These are phyloP conservation scores for Lichina pygmaea DNA, from an alignment of 495 filamentous ascomycete species.

Conservation along the genomic window DNA sequence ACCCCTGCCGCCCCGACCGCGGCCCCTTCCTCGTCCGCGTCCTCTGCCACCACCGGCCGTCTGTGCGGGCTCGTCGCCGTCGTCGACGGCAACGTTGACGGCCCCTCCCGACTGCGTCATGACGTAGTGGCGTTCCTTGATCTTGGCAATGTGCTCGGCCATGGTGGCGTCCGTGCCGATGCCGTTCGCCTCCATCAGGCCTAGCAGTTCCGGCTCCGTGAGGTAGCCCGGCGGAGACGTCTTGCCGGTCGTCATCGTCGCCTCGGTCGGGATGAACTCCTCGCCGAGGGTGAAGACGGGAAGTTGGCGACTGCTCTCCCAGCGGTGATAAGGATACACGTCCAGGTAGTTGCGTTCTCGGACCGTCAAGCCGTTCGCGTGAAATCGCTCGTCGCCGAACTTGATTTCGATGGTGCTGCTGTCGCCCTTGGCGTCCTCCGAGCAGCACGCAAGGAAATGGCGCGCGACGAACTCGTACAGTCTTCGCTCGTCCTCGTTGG, in stretches of 20 bases:
- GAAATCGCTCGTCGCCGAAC: conserved; percentile 66
- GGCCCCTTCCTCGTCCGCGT: conserved; percentile 13
- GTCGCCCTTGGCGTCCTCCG: conserved; percentile 70
- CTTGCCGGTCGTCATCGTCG: conserved; percentile 65
- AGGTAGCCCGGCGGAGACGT: conserved; percentile 63
- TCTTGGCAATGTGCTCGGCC: conserved; percentile 93
- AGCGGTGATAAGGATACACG: conserved; percentile 88
- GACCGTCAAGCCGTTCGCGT: conserved; percentile 60
- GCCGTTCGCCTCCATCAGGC: conserved; percentile 92
- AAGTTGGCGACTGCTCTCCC: conserved; percentile 65
- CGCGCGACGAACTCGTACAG: conserved; percentile 90
- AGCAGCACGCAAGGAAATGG: conserved; percentile 87
- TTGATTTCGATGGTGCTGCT: conserved; percentile 59
- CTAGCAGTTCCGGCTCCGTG: conserved; percentile 92
- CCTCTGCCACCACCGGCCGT: conserved; percentile 14
- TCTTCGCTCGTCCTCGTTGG: conserved; percentile 33
- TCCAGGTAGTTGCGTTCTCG: conserved; percentile 77
- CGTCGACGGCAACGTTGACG: conserved; percentile 9
- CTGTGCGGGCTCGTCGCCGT: conserved; percentile 10
- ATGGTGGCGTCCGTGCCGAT: conserved; percentile 97
- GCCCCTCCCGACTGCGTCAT: conserved; percentile 27
- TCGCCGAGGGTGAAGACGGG: conserved; percentile 57
- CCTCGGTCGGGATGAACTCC: conserved; percentile 67
- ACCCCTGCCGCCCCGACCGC: conserved; percentile 7
- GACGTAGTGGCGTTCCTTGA: conserved; percentile 72